Evolutionary conservation across 305 asterid species (phyloP).

Genomic region (Ajuga reptans): DNA sequence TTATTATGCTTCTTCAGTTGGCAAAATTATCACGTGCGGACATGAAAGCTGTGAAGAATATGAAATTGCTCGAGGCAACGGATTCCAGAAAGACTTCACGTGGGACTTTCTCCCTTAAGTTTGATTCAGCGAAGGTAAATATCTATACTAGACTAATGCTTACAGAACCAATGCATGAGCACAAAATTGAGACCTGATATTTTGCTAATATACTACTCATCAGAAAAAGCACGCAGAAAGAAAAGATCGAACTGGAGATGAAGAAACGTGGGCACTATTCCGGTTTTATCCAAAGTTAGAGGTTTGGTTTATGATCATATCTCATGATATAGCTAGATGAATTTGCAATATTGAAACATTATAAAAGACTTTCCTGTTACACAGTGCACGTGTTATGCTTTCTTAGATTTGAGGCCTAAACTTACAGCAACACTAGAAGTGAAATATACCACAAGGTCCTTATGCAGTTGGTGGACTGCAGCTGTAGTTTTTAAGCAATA

Average conservation of each 20-base stretch:
- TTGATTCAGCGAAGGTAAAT: conserved; percentile 79
- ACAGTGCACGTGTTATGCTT: not conserved
- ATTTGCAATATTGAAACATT: not conserved
- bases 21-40: conserved; percentile 79
- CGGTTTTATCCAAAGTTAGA: conserved; percentile 89
- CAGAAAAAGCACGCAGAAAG: conserved; percentile 80
- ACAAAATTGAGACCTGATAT: conserved; percentile 28
- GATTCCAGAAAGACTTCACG: conserved; percentile 49
- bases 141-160: conserved; percentile 6
- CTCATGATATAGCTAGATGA: not conserved
- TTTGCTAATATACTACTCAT: conserved; percentile 32
- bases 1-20: conserved; percentile 44
- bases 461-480: not conserved
- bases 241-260: conserved; percentile 82
- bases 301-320: conserved; percentile 41
- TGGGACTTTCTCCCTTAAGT: conserved; percentile 78
- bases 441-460: not conserved
- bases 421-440: not conserved
- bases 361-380: not conserved
- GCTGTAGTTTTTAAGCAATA: not conserved
- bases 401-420: not conserved
- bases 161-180: not conserved
- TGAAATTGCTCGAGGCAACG: conserved; percentile 70
- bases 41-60: conserved; percentile 78
- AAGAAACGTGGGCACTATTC: conserved; percentile 82